A percentile compares a stretch with the other conserved stretches of the same genome.
These are phyloP conservation scores for Stagonosporopsis rhizophila DNA, from an alignment of 2,329 filamentous ascomycete genomes.

Conservation along the genomic window DNA sequence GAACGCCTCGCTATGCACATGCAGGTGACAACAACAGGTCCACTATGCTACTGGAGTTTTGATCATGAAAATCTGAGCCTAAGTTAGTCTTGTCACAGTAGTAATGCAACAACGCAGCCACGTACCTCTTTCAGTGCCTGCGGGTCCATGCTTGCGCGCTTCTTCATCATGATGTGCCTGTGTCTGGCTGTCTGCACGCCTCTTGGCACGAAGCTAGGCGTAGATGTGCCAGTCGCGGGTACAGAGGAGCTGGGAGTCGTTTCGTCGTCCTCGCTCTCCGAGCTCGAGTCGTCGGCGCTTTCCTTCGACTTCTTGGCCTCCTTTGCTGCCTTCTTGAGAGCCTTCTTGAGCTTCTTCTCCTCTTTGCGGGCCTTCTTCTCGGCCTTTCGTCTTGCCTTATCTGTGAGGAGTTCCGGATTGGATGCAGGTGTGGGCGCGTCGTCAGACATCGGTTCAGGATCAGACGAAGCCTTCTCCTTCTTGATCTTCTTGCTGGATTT, in stretches of 20 bases:
- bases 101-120: background rate
- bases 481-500: slow-evolving; percentile 30
- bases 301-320: slow-evolving; percentile 45
- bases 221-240: slow-evolving; percentile 52
- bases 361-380: slow-evolving; percentile 56
- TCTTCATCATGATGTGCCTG: slow-evolving; percentile 88
- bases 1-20: slow-evolving; percentile 46
- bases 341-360: slow-evolving; percentile 58
- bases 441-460: slow-evolving; percentile 28
- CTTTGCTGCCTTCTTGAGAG: slow-evolving; percentile 54
- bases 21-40: background rate
- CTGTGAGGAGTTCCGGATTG: slow-evolving; percentile 50
- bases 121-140: slow-evolving; percentile 84
- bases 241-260: slow-evolving; percentile 38
- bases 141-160: slow-evolving; percentile 79
- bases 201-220: slow-evolving; percentile 57
- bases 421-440: slow-evolving; percentile 26
- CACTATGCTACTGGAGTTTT: slow-evolving; percentile 35
- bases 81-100: slow-evolving; percentile 18
- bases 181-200: slow-evolving; percentile 77
- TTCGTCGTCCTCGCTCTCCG: slow-evolving; percentile 38
- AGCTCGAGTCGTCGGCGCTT: slow-evolving; percentile 33
- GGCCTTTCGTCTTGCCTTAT: slow-evolving; percentile 49
- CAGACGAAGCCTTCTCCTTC: slow-evolving; percentile 38
- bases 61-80: slow-evolving; percentile 46